phyloP scores from a whole-genome alignment of 2,329 filamentous ascomycete species.

The Acephala macrosclerotiorum region DNA sequence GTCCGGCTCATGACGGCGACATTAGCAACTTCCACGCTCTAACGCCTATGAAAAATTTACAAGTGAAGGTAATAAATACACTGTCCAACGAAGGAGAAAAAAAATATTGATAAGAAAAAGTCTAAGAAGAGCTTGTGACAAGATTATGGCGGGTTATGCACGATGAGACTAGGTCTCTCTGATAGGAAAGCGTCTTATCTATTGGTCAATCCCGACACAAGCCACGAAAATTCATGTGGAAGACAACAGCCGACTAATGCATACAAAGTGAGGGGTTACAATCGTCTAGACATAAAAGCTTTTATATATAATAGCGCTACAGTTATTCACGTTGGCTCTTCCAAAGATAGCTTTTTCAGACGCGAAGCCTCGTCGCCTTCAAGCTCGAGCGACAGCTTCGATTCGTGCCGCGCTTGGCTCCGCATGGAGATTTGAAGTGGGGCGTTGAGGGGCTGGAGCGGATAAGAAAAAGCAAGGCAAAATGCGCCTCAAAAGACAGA shows the following conservation, averaged over 20 bases:
- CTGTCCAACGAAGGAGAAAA: conserved; percentile 1
- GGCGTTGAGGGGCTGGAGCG: conserved; percentile 4
- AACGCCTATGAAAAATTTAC: background rate
- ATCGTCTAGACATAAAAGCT: background rate
- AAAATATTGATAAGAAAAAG: conserved; percentile 10
- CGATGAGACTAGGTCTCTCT: conserved; percentile 11
- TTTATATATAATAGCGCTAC: background rate
- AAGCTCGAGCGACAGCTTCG: background rate
- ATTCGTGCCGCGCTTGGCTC: background rate
- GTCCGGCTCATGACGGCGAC: conserved; percentile 33
- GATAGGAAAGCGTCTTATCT: conserved; percentile 7
- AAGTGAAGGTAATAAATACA: background rate
- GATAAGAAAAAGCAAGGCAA: conserved; percentile 5
- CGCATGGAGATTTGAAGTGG: background rate
- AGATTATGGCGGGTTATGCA: conserved; percentile 6
- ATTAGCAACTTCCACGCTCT: background rate
- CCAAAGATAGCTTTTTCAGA: background rate
- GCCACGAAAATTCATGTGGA: conserved; percentile 11
- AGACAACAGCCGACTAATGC: background rate
- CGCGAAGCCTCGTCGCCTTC: background rate
- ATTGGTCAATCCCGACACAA: conserved; percentile 13
- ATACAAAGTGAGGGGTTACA: background rate
- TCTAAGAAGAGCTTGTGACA: conserved; percentile 15
- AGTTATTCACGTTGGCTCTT: background rate
- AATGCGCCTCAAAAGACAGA: background rate